A percentile compares a stretch with the other conserved stretches of the same genome.
phyloP scores from a whole-genome alignment of 148 eudicot species.

The Fallopia convolvulus region DNA sequence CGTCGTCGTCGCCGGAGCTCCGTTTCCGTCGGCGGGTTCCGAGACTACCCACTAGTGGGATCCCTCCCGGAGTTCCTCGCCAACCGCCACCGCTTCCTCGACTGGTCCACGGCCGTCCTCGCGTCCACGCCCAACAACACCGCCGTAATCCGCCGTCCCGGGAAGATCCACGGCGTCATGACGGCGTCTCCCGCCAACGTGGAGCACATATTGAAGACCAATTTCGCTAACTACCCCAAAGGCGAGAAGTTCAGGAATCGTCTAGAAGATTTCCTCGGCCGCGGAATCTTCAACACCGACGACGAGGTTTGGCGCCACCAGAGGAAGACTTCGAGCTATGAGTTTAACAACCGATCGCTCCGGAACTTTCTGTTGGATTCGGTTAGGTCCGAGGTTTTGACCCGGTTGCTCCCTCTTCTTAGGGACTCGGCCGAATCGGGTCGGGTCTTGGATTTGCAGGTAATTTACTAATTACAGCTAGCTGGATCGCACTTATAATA shows the following conservation, averaged over 20 bases:
- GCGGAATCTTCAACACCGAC: slow-evolving; percentile 9
- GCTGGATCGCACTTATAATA: no score
- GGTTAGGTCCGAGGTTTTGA: background rate
- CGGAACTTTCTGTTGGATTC: slow-evolving; percentile 2
- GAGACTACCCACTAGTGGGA: slow-evolving; percentile 1
- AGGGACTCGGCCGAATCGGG: background rate
- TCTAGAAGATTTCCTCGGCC: slow-evolving; percentile 1
- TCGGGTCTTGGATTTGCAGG: slow-evolving; percentile 6
- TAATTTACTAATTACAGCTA: background rate
- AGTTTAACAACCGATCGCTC: slow-evolving; percentile 5
- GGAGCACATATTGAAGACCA: slow-evolving; percentile 42
- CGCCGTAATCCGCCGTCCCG: slow-evolving; percentile 29
- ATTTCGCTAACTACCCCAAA: slow-evolving; percentile 43
- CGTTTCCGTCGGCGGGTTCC: background rate
- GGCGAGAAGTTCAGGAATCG: slow-evolving; percentile 16
- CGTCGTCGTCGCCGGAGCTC: background rate
- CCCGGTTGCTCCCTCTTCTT: background rate
- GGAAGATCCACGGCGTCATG: slow-evolving; percentile 32
- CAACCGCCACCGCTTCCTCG: slow-evolving; percentile 12
- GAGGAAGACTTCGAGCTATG: slow-evolving; percentile 9
- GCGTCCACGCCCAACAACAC: slow-evolving; percentile 30
- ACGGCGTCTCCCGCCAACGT: slow-evolving; percentile 46
- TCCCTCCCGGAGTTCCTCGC: slow-evolving; percentile 1
- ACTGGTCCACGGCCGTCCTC: slow-evolving; percentile 24
- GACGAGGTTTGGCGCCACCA: slow-evolving; percentile 4